Base-by-base conservation (phyloP, 345 rosid genomes). In the Populus pruinosa region DNA sequence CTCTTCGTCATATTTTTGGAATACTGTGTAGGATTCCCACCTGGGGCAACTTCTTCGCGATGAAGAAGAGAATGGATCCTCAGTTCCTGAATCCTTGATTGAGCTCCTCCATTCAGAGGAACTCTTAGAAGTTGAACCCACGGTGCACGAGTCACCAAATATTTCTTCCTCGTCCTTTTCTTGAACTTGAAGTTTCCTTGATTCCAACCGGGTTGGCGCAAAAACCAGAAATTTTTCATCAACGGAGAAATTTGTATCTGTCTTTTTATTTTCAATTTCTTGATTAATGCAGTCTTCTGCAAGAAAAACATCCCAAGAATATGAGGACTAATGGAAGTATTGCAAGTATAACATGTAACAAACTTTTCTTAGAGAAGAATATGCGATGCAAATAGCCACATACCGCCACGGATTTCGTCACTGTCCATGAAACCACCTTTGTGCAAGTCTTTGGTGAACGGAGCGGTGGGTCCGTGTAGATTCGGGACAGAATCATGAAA, bases 81-180 rank as follows among this genome's bases (percentile, higher is more conserved):
- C 98, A 3, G 89, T 89, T 18, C 82, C 90, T 1, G 93, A 91
- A 81, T 91, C 93, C 74, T 89, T 91, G 18, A 92, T 86, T 31
- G 98, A 96, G 89, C 98, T 91, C 80, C 97, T 88, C 99, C 99
- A 96, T 56, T 96, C 98, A 27, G 99, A 91, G 20, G 99, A 96
- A 86, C 98, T 96, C 89, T 94, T 96, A 0, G 99, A 96, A 35
- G 99, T 96, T 5, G 99, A 96, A 5, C 94, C 99, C 14, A 84
- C 83, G 0, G 98, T 96, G 73, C 87, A 91, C 16, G 97, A 91
- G 53, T 94, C 98, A 12, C 98, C 97, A 9, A 82, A 96, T 72
- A 89, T 89, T 3, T 78, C 82, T 77, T 85, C 88, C 72, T 83
- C 92, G 43, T 82, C 84, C 36, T 85, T 80, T 53, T 82, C 97